Conservation (phyloP, 2,329 filamentous ascomycete genomes). For the Myriangium duriaei region DNA sequence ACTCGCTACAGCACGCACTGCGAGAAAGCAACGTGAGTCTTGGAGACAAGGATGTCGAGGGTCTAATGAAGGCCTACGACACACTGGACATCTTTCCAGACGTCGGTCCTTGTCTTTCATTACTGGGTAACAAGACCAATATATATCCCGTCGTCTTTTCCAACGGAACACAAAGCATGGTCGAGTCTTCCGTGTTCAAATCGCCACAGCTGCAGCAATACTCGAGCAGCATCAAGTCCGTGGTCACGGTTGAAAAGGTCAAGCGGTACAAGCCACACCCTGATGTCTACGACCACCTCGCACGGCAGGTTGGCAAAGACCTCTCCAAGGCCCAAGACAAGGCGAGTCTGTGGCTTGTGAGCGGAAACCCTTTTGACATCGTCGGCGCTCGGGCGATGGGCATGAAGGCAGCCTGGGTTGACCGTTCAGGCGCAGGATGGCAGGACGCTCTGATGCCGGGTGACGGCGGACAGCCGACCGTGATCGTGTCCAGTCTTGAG, state of each 20-base stretch:
- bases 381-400: constrained; percentile 51
- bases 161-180: constrained; percentile 55
- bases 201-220: constrained; percentile 44
- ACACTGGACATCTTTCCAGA: constrained; percentile 53
- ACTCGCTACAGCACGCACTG: constrained; percentile 51
- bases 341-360: constrained; percentile 53
- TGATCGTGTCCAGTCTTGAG: constrained; percentile 44
- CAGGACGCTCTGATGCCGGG: constrained; percentile 45
- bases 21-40: constrained; percentile 43
- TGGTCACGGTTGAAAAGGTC: constrained; percentile 51
- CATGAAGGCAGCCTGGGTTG: constrained; percentile 54
- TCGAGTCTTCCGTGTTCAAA: constrained; percentile 45
- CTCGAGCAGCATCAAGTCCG: constrained; percentile 36
- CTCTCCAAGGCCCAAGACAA: constrained; percentile 24
- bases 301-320: constrained; percentile 36
- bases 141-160: constrained; percentile 54
- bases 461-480: constrained; percentile 35
- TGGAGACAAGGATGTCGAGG: constrained; percentile 29
- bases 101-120: constrained; percentile 40
- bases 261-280: constrained; percentile 53
- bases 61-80: constrained; percentile 53
- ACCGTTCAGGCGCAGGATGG: constrained; percentile 52
- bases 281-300: constrained; percentile 49
- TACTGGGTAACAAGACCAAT: constrained; percentile 29
- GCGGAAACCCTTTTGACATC: constrained; percentile 61